These are phyloP conservation scores for Prunus fruticosa DNA, from an alignment of 306 rosid genomes.

Conservation along the genomic window DNA sequence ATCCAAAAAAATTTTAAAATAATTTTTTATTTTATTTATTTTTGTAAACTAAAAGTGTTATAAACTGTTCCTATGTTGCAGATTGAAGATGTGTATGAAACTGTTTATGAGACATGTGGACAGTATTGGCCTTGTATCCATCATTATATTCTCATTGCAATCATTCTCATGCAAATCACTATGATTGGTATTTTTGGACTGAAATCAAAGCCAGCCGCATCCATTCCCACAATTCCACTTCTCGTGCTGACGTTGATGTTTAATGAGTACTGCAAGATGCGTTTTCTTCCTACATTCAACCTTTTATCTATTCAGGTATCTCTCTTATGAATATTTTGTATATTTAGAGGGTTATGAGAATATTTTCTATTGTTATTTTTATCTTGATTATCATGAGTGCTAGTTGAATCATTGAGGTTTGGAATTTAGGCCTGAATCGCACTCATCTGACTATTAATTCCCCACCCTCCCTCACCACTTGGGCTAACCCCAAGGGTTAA, in stretches of 20 bases:
- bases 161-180: slow-evolving; percentile 85
- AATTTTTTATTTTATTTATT: too few relatives aligned
- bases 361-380: slow-evolving; percentile 2
- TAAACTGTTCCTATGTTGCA: slow-evolving; percentile 33
- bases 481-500: background rate
- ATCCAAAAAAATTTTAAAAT: too few relatives aligned
- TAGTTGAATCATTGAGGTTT: background rate
- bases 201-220: slow-evolving; percentile 80
- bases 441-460: background rate
- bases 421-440: background rate
- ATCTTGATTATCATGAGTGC: background rate
- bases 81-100: slow-evolving; percentile 78
- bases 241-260: slow-evolving; percentile 66
- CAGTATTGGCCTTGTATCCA: slow-evolving; percentile 89
- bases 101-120: slow-evolving; percentile 75
- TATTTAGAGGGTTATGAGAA: background rate
- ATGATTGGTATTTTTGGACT: slow-evolving; percentile 89
- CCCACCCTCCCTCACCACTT: background rate
- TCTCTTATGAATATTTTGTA: slow-evolving; percentile 28
- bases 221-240: slow-evolving; percentile 73
- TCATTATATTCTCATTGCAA: slow-evolving; percentile 65
- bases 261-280: slow-evolving; percentile 84
- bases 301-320: slow-evolving; percentile 62
- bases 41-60: background rate
- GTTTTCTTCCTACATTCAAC: slow-evolving; percentile 78